Conservation (phyloP, 306 rosid genomes). For the Cucurbita moschata region DNA sequence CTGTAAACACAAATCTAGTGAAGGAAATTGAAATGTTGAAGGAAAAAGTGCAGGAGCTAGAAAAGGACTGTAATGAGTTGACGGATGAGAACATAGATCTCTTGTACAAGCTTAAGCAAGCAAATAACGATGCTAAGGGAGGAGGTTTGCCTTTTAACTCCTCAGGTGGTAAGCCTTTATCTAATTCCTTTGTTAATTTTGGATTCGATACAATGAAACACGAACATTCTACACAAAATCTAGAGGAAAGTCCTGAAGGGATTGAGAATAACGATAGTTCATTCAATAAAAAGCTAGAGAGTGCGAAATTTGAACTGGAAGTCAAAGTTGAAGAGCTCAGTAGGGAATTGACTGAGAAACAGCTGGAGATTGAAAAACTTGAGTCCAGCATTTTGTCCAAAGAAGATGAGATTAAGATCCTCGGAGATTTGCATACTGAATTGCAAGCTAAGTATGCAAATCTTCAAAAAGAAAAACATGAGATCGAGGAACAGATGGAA, state of each 20-base stretch:
- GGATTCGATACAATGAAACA: conserved; percentile 34
- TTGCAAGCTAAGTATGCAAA: conserved; percentile 19
- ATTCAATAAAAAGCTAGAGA: conserved; percentile 12
- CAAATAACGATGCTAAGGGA: conserved; percentile 23
- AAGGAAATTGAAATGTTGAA: conserved; percentile 45
- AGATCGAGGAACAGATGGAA: conserved; percentile 24
- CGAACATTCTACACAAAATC: conserved; percentile 17
- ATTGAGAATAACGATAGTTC: conserved; percentile 1
- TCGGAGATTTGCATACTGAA: conserved; percentile 11
- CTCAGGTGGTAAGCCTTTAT: conserved; percentile 17
- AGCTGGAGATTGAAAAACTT: conserved; percentile 12
- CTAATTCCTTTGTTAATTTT: conserved; percentile 27
- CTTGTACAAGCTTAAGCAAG: conserved; percentile 70
- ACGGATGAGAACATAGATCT: conserved; percentile 92
- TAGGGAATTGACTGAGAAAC: conserved; percentile 18
- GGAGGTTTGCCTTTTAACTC: conserved; percentile 17
- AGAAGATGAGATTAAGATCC: conserved; percentile 21
- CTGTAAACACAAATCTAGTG: conserved; percentile 31
- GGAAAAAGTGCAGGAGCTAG: conserved; percentile 78
- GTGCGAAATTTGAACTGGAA: conserved; percentile 19
- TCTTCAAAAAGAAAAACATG: conserved; percentile 21
- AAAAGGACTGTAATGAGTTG: conserved; percentile 82
- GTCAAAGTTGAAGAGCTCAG: conserved; percentile 15
- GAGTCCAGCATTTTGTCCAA: conserved; percentile 13
- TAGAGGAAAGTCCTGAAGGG: conserved; percentile 19